Evolutionary conservation across 805 yeast genomes (phyloP).

Genomic region (Candida krabiensis): DNA sequence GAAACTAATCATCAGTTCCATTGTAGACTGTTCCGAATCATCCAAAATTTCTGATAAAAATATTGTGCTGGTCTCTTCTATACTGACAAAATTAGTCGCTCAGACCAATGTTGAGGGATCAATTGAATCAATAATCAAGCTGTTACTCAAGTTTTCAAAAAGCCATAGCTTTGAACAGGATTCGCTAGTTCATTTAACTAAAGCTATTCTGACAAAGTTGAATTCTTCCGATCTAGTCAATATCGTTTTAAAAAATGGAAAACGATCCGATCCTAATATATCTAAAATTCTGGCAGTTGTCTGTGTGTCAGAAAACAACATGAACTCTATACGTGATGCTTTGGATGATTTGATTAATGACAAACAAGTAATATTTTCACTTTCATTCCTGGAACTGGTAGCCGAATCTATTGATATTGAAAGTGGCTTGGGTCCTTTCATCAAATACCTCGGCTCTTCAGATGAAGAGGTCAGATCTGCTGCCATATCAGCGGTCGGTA

Average conservation of each 20-base stretch:
- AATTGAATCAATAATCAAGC: conserved; percentile 10
- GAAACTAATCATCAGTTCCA: conserved; percentile 2
- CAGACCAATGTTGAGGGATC: conserved; percentile 2
- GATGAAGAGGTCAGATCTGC: conserved; percentile 41
- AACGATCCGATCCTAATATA: conserved; percentile 23
- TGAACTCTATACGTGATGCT: conserved; percentile 27
- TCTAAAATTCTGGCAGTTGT: conserved; percentile 34
- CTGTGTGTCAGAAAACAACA: conserved; percentile 34
- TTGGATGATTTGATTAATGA: conserved; percentile 20
- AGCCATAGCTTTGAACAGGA: conserved; percentile 20
- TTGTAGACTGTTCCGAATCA: conserved; percentile 10
- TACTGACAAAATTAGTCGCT: conserved; percentile 13
- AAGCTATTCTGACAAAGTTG: conserved; percentile 15
- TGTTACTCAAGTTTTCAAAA: conserved; percentile 17
- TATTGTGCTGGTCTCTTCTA: conserved; percentile 8
- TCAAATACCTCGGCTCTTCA: conserved; percentile 26
- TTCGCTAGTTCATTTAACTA: conserved; percentile 17
- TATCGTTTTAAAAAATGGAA: conserved; percentile 18
- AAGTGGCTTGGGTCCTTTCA: conserved; percentile 38
- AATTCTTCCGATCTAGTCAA: conserved; percentile 13
- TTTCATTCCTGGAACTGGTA: conserved; percentile 50
- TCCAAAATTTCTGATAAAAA: conserved; percentile 13
- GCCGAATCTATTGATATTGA: conserved; percentile 37
- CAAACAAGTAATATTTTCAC: conserved; percentile 27
- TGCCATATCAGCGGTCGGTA: conserved; percentile 56